Evolutionary conservation across 1,139 yeast genomes (phyloP).

Genomic region (Saccharomyces hybrid): DNA sequence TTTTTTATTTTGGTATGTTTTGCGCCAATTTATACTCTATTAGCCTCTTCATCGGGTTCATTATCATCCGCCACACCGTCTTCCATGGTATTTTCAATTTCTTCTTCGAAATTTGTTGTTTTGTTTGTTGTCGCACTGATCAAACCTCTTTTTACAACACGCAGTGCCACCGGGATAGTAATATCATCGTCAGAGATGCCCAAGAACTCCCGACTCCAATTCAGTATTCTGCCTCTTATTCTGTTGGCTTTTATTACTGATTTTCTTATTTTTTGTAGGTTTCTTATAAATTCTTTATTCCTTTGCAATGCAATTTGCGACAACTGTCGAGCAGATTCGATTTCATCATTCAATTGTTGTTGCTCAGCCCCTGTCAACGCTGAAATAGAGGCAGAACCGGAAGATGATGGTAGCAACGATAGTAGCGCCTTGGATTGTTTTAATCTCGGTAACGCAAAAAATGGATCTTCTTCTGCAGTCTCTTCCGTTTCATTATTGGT

Average conservation of each 20-base stretch:
- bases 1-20: background rate
- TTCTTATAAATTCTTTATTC: constrained; percentile 82
- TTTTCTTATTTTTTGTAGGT: constrained; percentile 60
- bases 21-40: background rate
- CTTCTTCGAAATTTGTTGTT: constrained; percentile 20
- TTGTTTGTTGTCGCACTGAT: constrained; percentile 33
- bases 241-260: constrained; percentile 76
- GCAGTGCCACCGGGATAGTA: constrained; percentile 29
- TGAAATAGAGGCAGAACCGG: constrained; percentile 1
- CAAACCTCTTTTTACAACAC: constrained; percentile 32
- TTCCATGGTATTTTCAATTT: constrained; percentile 11
- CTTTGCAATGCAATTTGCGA: constrained; percentile 74
- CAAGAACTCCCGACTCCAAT: constrained; percentile 83
- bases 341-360: constrained; percentile 43
- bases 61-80: constrained; percentile 16
- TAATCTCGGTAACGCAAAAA: constrained; percentile 55
- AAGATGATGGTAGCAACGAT: constrained; percentile 7
- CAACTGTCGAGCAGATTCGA: constrained; percentile 59
- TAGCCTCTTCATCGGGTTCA: constrained; percentile 1
- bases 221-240: constrained; percentile 55
- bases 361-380: constrained; percentile 36
- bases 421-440: constrained; percentile 19
- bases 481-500: constrained; percentile 12
- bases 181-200: constrained; percentile 51
- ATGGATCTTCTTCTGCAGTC: constrained; percentile 45